Evolutionary conservation across 1,284 basidiomycete species (phyloP), one percentile per base, ranked within the genome.

Genomic region (Caloboletus firmus): DNA sequence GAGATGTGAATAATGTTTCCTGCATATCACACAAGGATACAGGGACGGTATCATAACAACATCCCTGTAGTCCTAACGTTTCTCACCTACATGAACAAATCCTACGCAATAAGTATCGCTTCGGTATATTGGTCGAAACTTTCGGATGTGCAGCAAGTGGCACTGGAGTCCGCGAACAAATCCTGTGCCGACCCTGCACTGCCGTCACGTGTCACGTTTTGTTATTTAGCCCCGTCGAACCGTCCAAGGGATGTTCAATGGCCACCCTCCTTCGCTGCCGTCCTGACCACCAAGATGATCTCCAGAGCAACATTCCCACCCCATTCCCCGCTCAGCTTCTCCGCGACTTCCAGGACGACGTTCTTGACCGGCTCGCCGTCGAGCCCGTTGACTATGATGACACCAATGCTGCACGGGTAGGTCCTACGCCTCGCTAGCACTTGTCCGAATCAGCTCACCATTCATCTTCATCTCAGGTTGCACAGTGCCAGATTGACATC

Each of bases 401-500:
- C 46, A 7, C 51, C 4, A 45, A 15, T 24, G n/a, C 36, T 26
- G 12, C 51, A 15, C 49, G 20, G 42, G 61, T 53, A 48, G 43
- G 58, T 52, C 35, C 7, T 37, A 2, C 36, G 2, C 12, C 17
- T 5, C 9, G 2, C 24, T 0, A 5, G n/a, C 8, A 11, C 28
- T 9, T 37, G 13, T 35, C 35, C 35, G n/a, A n/a, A 1, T 30
- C 40, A 13, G 2, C 42, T 63, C 18, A 48, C 10, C 34, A 15
- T n/a, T n/a, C n/a, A n/a, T n/a, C n/a, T 30, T 31, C 39, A 31
- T 32, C 37, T 3, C 40, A 48, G 52, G 50, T 49, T 30, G 24
- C 50, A 20, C 55, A 44, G 45, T 45, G 26, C 22, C 58, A 87
- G 81, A 76, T 77, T 56, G 83, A 88, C 61, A 72, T 90, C 30